These are phyloP conservation scores for Mortierella polycephala DNA, from an alignment of 371 early-diverging fungal genomes.

Conservation along the genomic window DNA sequence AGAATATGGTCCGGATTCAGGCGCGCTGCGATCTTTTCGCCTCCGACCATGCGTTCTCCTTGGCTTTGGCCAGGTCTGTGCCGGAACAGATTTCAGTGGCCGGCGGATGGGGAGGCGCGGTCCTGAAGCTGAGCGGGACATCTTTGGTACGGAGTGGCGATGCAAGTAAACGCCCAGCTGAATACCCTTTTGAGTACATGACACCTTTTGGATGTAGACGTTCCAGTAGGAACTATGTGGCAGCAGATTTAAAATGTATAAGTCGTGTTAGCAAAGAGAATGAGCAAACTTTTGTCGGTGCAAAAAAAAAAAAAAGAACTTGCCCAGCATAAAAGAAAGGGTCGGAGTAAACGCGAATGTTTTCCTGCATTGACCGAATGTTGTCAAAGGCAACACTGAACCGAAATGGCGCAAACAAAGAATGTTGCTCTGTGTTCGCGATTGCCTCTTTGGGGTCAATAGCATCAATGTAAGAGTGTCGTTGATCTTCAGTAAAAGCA, in stretches of 20 bases:
- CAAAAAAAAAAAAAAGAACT: not conserved
- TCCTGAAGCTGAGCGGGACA: not conserved
- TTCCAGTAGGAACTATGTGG: constrained; percentile 66
- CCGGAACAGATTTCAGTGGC: not conserved
- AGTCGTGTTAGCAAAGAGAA: not conserved
- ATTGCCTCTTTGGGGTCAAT: not conserved
- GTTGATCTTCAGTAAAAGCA: too few species aligned
- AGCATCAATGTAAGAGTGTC: too few species aligned
- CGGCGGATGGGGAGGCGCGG: not conserved
- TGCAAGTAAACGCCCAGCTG: constrained; percentile 67
- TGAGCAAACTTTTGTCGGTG: not conserved
- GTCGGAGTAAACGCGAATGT: constrained; percentile 60
- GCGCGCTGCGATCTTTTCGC: too few species aligned
- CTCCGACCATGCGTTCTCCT: too few species aligned
- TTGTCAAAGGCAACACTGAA: constrained; percentile 67
- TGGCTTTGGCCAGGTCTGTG: too few species aligned
- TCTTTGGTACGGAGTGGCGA: constrained; percentile 55
- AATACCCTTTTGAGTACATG: constrained; percentile 55
- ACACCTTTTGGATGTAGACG: constrained; percentile 65
- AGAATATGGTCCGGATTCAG: too few species aligned
- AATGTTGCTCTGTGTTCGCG: constrained; percentile 25
- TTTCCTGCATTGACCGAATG: constrained; percentile 52
- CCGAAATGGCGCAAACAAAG: constrained; percentile 65
- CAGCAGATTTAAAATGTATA: not conserved
- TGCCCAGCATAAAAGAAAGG: constrained; percentile 69